These are phyloP conservation scores for Albugo laibachii DNA, from an alignment of 352 stramenopile species.

Conservation along the genomic window DNA sequence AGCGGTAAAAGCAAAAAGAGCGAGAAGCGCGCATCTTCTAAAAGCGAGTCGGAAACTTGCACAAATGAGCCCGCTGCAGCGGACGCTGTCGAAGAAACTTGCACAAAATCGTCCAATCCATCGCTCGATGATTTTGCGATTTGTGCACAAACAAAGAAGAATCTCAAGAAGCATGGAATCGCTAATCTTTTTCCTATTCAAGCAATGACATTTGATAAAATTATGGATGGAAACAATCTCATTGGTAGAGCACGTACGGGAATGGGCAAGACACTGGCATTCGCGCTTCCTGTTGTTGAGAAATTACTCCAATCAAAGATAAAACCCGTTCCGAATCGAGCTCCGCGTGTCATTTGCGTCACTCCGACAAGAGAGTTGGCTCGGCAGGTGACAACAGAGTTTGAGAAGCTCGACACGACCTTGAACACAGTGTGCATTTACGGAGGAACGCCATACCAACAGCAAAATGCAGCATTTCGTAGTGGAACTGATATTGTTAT, in stretches of 20 bases:
- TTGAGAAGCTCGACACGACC: constrained; percentile 55
- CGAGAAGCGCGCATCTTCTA: constrained; percentile 13
- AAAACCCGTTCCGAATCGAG: constrained; percentile 39
- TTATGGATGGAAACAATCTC: constrained; percentile 89
- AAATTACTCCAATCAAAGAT: constrained; percentile 47
- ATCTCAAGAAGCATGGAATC: constrained; percentile 64
- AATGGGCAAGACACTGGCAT: constrained; percentile 98
- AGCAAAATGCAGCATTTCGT: constrained; percentile 77
- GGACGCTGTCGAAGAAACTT: too few relatives aligned
- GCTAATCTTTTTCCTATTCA: constrained; percentile 83
- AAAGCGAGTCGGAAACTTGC: constrained; percentile 15
- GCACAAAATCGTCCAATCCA: constrained; percentile 18
- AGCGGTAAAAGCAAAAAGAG: constrained; percentile 21
- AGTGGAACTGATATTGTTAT: constrained; percentile 84
- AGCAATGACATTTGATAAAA: constrained; percentile 89
- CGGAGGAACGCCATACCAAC: constrained; percentile 78
- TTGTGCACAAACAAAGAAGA: constrained; percentile 26
- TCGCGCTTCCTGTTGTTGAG: constrained; percentile 91
- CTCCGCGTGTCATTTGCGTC: constrained; percentile 89
- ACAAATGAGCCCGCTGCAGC: constrained; percentile 4
- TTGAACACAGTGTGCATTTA: constrained; percentile 83
- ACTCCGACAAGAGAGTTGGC: constrained; percentile 95
- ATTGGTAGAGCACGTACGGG: constrained; percentile 94
- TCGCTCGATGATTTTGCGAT: constrained; percentile 54
- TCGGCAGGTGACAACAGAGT: constrained; percentile 89